phyloP scores from a whole-genome alignment of 176 grass and related monocot genomes.

The Aegilops tauschii region DNA sequence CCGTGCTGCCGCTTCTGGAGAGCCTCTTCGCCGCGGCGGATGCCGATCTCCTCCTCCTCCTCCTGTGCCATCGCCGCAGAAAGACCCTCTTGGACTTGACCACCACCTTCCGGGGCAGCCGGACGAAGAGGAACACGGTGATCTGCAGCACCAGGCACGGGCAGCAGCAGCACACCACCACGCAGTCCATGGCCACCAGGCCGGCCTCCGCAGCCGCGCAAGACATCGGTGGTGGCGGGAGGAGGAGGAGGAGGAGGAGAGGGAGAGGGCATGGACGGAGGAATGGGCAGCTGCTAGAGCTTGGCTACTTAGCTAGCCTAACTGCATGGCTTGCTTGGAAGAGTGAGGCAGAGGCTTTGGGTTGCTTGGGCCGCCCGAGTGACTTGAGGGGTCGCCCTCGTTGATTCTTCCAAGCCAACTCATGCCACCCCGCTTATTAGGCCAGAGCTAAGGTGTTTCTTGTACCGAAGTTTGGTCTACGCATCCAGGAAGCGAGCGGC shows the following conservation, averaged over 20 bases:
- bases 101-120: conserved; percentile 56
- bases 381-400: conserved; percentile 47
- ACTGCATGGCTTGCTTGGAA: conserved; percentile 44
- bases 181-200: conserved; percentile 72
- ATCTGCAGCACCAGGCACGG: conserved; percentile 83
- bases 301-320: conserved; percentile 18
- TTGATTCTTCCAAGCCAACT: conserved; percentile 66
- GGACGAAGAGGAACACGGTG: conserved; percentile 79
- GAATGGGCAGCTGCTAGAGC: neutral
- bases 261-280: conserved; percentile 18
- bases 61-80: conserved; percentile 48
- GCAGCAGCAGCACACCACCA: conserved; percentile 86
- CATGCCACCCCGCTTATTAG: neutral
- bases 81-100: conserved; percentile 73
- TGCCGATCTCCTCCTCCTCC: neutral
- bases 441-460: conserved; percentile 25
- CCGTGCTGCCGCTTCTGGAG: neutral
- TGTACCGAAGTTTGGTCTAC: conserved; percentile 34
- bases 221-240: neutral
- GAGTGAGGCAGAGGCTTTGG: conserved; percentile 17
- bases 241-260: neutral
- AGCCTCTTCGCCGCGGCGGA: neutral
- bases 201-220: conserved; percentile 43
- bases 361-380: conserved; percentile 50
- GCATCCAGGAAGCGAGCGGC: conserved; percentile 32